Percentiles rank a stretch among this genome's conserved stretches.
These are phyloP conservation scores for Citrus glauca DNA, from an alignment of 345 rosid species.

Conservation along the genomic window DNA sequence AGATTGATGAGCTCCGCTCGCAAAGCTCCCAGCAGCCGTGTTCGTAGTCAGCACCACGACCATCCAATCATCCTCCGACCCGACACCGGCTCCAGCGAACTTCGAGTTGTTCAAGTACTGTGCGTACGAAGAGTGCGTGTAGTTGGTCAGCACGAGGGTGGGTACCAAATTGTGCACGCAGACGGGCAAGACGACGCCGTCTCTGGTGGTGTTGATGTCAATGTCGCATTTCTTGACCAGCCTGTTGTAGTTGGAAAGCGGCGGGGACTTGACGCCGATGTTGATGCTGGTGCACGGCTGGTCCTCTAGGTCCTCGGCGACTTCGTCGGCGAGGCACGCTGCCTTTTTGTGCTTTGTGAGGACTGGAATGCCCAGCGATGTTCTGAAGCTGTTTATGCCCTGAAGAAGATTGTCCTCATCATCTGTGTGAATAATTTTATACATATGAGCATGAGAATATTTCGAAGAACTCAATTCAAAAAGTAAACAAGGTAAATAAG, in stretches of 20 bases:
- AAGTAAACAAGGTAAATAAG: too few relatives aligned
- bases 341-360: conserved; percentile 57
- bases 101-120: conserved; percentile 54
- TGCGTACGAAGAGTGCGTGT: conserved; percentile 50
- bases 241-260: conserved; percentile 35
- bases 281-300: conserved; percentile 40
- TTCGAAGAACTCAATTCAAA: too few relatives aligned
- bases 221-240: conserved; percentile 52
- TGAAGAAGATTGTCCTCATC: conserved; percentile 62
- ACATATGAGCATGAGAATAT: too few relatives aligned
- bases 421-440: conserved; percentile 26
- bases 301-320: conserved; percentile 50
- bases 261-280: conserved; percentile 24
- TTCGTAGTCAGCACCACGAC: conserved; percentile 50
- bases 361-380: conserved; percentile 34
- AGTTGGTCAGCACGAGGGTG: conserved; percentile 61
- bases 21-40: conserved; percentile 46
- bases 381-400: conserved; percentile 69
- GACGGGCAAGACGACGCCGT: conserved; percentile 56
- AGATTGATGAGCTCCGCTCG: conserved; percentile 20
- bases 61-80: conserved; percentile 78
- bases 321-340: conserved; percentile 52
- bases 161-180: conserved; percentile 61
- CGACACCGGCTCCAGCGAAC: conserved; percentile 57
- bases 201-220: conserved; percentile 46